Base-by-base conservation (phyloP, 345 rosid species). In the Rhizophora mangle region DNA sequence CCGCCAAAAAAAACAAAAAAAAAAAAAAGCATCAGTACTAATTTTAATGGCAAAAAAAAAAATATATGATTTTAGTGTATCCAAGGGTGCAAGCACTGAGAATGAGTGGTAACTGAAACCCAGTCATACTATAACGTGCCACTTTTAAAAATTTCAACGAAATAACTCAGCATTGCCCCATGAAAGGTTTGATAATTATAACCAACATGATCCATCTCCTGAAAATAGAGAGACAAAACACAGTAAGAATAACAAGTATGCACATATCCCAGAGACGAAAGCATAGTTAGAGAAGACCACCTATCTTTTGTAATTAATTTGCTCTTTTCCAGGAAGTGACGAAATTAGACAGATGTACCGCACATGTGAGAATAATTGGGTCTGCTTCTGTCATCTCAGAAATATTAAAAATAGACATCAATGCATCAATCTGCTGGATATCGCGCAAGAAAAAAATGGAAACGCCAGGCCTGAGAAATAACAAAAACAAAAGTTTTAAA, bases 131-230 rank as follows among this genome's bases (percentile, higher is more conserved):
- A 80, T 67, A 91, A 75, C 71, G 87, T 49, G 59, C 82, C 82
- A 74, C 88, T 89, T 72, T 85, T 87, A 72, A 91, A 89, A 76
- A 89, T 80, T 67, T 86, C 86, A 68, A 89, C 82, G 77, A 89
- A 86, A 77, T 77, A 87, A 75, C 80, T 82, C 80, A 94, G 72
- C 5, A 97, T 82, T 74, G 83, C 84, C 74, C 85, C 93, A 80
- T 88, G 87, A 80, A 94, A 84, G 54, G 98, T 93, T 89, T 86
- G 97, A 74, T 85, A 84, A 72, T 81, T 90, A 75, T 91, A 91
- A 68, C 89, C 89, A 70, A 77, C 85, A 74, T 89, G 93, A 80
- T 94, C 93, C 63, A 91, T 86, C 55, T 94, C 24, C 97, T 97
- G 47, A 80, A 65, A 63, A 46, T 18, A 75, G 77, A 37, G 30